Conservation (phyloP, 495 filamentous ascomycete species). For the Podospora didyma region DNA sequence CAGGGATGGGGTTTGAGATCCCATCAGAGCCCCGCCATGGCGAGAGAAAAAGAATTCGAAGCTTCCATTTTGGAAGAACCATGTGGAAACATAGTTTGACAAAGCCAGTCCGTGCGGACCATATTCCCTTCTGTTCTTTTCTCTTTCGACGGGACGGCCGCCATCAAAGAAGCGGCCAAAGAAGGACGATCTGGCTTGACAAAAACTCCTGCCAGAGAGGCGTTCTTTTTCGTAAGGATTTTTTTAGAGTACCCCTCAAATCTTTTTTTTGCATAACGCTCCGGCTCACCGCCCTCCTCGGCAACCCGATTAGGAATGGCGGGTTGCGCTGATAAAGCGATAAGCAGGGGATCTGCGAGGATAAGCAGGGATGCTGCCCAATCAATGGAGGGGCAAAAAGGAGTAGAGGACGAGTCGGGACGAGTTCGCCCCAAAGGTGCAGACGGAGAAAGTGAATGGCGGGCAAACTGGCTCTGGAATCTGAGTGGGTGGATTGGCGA, state of each 20-base stretch:
- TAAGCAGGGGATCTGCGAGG: slow-evolving; percentile 24
- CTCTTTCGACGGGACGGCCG: background rate
- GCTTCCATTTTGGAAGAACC: background rate
- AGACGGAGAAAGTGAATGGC: background rate
- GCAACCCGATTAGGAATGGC: slow-evolving; percentile 15
- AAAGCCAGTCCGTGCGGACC: background rate
- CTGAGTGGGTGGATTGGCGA: slow-evolving; percentile 1
- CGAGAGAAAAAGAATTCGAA: no score
- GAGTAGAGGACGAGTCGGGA: slow-evolving; percentile 1
- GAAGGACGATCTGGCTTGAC: background rate
- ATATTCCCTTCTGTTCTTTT: no score
- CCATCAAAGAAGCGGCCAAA: background rate
- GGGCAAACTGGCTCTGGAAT: background rate
- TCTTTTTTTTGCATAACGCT: slow-evolving; percentile 19
- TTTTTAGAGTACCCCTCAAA: slow-evolving; percentile 6
- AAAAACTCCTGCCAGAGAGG: no score
- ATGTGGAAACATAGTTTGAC: background rate
- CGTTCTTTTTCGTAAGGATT: no score
- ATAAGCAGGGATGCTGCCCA: slow-evolving; percentile 18
- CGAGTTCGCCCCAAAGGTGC: slow-evolving; percentile 12
- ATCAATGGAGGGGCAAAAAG: slow-evolving; percentile 23
- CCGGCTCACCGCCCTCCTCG: slow-evolving; percentile 24
- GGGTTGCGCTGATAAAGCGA: slow-evolving; percentile 21
- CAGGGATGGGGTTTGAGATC: background rate
- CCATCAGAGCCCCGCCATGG: background rate